Percentiles rank a stretch among this genome's conserved stretches.
Evolutionary conservation across 2,329 filamentous ascomycete genomes (phyloP).

Genomic region (Ophiostoma sp.): DNA sequence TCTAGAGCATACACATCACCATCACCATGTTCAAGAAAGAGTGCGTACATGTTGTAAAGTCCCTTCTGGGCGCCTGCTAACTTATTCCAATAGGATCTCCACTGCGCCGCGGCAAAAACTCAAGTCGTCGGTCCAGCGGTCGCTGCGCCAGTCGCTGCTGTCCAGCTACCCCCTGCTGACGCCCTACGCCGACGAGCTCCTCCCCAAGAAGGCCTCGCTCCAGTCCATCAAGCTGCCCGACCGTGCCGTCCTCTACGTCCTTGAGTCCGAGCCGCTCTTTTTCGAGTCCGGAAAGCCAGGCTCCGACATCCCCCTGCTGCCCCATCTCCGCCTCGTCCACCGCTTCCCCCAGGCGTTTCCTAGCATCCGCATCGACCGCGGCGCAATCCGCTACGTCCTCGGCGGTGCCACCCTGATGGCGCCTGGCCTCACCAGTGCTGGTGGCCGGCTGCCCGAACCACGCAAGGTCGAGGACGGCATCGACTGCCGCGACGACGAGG

Average conservation of each 20-base stretch:
- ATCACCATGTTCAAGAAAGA: conserved; percentile 84
- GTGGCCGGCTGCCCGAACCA: conserved; percentile 68
- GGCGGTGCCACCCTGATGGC: conserved; percentile 94
- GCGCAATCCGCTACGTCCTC: conserved; percentile 93
- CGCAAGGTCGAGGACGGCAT: conserved; percentile 31
- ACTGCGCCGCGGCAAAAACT: conserved; percentile 16
- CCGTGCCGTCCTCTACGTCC: conserved; percentile 79
- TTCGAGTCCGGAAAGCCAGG: conserved; percentile 64
- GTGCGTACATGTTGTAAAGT: conserved; percentile 44
- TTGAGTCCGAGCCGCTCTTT: conserved; percentile 75
- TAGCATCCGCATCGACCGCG: conserved; percentile 83
- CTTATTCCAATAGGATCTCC: neutral
- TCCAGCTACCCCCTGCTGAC: conserved; percentile 80
- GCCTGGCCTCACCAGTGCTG: conserved; percentile 78
- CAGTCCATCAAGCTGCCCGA: conserved; percentile 91
- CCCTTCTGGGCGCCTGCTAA: neutral
- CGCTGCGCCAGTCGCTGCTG: conserved; percentile 74
- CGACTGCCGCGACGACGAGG: conserved; percentile 43
- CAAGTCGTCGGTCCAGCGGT: conserved; percentile 54
- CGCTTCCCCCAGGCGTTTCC: conserved; percentile 80
- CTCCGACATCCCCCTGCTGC: conserved; percentile 56
- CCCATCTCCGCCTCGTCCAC: conserved; percentile 85
- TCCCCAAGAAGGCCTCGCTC: conserved; percentile 90
- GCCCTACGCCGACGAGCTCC: conserved; percentile 84
- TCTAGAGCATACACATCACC: neutral